Evolutionary conservation across 352 stramenopile genomes (phyloP), one percentile per base, ranked within the genome.

Genomic region (Saprolegnia diclina): DNA sequence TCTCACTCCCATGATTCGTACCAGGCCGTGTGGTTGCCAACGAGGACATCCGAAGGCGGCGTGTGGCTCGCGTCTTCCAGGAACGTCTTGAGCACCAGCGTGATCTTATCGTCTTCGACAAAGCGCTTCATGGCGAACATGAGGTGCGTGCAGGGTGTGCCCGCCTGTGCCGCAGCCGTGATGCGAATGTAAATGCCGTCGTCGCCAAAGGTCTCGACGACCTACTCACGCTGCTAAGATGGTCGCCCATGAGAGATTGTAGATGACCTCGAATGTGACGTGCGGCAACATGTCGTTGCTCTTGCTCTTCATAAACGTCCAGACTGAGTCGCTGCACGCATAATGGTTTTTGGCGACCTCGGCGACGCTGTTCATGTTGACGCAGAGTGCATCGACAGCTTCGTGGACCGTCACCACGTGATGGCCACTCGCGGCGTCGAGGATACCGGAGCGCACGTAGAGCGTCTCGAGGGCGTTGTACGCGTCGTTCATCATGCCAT

Each of bases 21-120:
- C 52, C 52, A 21, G 11, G 52, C 52, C 3, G 52, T 59, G 52
- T 59, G 52, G 35, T 59, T 59, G 24, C 52, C 52, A 7, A 59
- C 3, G 16, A 59, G 13, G 16, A 59, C 35, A 19, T 9, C n/a
- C 35, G 52, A 11, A 11, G 52, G 52, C 19, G 35, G 24, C 11
- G 3, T 18, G 35, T 59, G 24, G 11, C 13, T 59, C 3, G 11
- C 52, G 35, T 59, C 52, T 24, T 59, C 52, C 13, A 59, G 52
- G 16, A 59, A 35, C 19, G 52, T 42, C 19, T 59, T 59, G 24
- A 59, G 24, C 52, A 59, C 52, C 1, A 59, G 19, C 11, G 19
- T 40, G 35, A 26, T 24, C 13, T 24, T 16, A 9, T 59, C 52
- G 11, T 11, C 11, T 18, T 42, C 24, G 3, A 19, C 13, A 24